These are phyloP conservation scores for Aspergillus fijiensis DNA, from an alignment of 2,329 filamentous ascomycete genomes.

Conservation along the genomic window DNA sequence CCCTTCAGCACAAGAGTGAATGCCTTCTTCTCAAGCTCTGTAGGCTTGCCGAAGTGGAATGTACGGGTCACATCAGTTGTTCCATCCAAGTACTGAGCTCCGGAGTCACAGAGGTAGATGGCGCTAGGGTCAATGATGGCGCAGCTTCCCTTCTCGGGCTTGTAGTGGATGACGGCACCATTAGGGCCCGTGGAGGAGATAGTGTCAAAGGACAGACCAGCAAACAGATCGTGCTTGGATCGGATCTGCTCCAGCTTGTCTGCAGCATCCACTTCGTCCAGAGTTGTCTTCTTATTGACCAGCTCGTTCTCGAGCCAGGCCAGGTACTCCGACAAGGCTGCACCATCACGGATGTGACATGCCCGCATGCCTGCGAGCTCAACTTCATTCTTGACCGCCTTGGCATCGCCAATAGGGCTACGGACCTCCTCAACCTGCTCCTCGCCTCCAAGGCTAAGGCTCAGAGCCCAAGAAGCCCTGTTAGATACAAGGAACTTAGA, in stretches of 20 bases:
- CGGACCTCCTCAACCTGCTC: conserved; percentile 80
- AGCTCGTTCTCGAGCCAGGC: conserved; percentile 95
- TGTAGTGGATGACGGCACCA: conserved; percentile 94
- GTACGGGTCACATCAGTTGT: conserved; percentile 96
- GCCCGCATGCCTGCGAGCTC: conserved; percentile 91
- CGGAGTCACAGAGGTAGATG: conserved; percentile 94
- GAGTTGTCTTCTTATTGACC: conserved; percentile 64
- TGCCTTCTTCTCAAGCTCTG: conserved; percentile 77
- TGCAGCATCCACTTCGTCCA: conserved; percentile 89
- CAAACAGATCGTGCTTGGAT: conserved; percentile 69
- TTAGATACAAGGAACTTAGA: conserved; percentile 81
- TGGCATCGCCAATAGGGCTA: conserved; percentile 85
- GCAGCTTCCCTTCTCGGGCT: conserved; percentile 79
- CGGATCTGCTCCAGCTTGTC: conserved; percentile 74
- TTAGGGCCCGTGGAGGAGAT: conserved; percentile 94
- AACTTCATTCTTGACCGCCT: conserved; percentile 88
- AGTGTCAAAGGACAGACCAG: conserved; percentile 89
- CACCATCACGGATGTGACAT: conserved; percentile 91
- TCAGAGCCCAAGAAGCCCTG: conserved; percentile 89
- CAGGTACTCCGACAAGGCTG: conserved; percentile 87
- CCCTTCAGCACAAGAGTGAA: conserved; percentile 96
- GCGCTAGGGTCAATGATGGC: conserved; percentile 77
- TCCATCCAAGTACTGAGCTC: conserved; percentile 92
- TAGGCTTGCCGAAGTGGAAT: conserved; percentile 84
- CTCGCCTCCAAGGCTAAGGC: conserved; percentile 80